Evolutionary conservation across 257 asterid species (phyloP).

Genomic region (Solanum paucissectum): DNA sequence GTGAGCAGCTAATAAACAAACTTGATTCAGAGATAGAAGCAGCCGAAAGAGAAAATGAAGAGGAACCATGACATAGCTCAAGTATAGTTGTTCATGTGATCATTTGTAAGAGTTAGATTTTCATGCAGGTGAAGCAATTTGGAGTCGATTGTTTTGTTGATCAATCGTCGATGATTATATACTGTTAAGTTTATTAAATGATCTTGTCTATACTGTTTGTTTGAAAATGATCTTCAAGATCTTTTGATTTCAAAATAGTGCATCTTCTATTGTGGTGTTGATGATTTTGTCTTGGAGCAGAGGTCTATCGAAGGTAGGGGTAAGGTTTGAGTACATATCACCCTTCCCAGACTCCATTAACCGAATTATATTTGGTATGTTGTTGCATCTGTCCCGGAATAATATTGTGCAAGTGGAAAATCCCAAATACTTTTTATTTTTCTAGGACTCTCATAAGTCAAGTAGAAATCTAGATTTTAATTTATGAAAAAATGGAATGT

Average conservation of each 20-base stretch:
- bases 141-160: neutral
- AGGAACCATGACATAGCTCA: slow-evolving; percentile 28
- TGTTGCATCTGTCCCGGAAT: neutral
- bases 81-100: neutral
- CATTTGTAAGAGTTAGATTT: neutral
- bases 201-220: neutral
- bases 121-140: neutral
- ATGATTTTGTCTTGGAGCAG: neutral
- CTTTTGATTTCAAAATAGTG: neutral
- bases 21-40: slow-evolving; percentile 82
- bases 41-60: slow-evolving; percentile 72
- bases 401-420: neutral
- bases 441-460: neutral
- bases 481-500: neutral
- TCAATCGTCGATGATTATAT: neutral
- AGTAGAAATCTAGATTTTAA: neutral
- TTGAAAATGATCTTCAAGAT: neutral
- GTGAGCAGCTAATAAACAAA: slow-evolving; percentile 54
- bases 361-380: neutral
- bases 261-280: neutral
- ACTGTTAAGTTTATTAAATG: neutral
- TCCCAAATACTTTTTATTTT: neutral
- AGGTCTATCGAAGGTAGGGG: neutral
- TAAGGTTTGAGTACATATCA: neutral
- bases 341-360: rapidly evolving